A percentile compares a stretch with the other conserved stretches of the same genome.
Conservation (phyloP, 2,329 filamentous ascomycete genomes). For the Claviceps sp. region DNA sequence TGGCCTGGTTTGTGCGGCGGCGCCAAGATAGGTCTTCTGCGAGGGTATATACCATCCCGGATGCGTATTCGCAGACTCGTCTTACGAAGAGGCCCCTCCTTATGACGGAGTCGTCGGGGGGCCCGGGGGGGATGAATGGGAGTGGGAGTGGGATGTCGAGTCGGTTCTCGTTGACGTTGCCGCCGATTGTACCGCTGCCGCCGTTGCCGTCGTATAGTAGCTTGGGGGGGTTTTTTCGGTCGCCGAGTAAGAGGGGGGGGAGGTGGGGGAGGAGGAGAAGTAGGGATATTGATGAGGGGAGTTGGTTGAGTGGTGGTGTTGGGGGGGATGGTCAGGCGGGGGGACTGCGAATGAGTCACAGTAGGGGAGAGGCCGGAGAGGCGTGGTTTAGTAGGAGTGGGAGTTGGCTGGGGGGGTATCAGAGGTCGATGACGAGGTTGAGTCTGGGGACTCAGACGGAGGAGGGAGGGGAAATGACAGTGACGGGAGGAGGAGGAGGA, state of each 20-base stretch:
- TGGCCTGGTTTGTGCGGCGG: constrained; percentile 23
- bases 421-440: constrained; percentile 22
- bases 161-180: constrained; percentile 16
- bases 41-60: constrained; percentile 17
- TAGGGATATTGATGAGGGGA: neutral
- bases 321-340: neutral
- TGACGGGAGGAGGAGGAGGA: neutral
- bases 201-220: constrained; percentile 20
- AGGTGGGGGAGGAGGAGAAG: neutral
- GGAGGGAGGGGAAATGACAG: constrained; percentile 12
- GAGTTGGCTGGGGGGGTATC: constrained; percentile 19
- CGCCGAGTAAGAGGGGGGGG: constrained; percentile 5
- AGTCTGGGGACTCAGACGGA: constrained; percentile 9
- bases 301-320: constrained; percentile 20
- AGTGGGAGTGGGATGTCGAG: constrained; percentile 12
- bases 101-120: constrained; percentile 5
- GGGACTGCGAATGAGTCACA: neutral
- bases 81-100: constrained; percentile 19
- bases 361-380: neutral
- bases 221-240: constrained; percentile 13
- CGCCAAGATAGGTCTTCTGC: constrained; percentile 10
- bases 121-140: neutral
- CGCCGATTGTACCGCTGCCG: constrained; percentile 17
- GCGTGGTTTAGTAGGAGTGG: constrained; percentile 18
- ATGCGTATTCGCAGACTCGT: constrained; percentile 14